Evolutionary conservation across 768 basidiomycete species (phyloP), one percentile per base, ranked within the genome.

Genomic region (Psilocybe cyanescens): DNA sequence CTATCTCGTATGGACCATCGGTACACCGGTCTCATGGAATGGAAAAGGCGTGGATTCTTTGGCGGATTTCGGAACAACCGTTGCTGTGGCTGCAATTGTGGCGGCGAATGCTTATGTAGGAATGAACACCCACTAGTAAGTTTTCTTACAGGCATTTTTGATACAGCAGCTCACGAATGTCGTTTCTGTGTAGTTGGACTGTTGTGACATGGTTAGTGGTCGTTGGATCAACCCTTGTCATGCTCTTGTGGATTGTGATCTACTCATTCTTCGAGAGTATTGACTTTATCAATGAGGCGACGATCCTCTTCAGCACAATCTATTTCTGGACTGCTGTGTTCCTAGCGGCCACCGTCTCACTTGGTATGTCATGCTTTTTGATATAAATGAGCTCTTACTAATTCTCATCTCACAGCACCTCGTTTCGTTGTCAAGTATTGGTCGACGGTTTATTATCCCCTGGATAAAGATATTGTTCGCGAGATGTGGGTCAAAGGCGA

Each of bases 101-200:
- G 79, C 92, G 3, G 96, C 95, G 3, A 98, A 97, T 71, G 80
- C 86, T 51, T 97, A 90, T 70, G 93, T 99, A 64, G 95, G 95
- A 16, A 72, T 97, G 64, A 96, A 92, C 72, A 95, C 89, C 14
- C 79, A 90, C 65, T 97, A 97, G 89, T 97, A 71, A 80, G 94
- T 86, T 24, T 49, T 57, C 33, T 31, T 17, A 29, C 33, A 30
- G 19, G 47, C 46, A 62, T 46, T 60, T 65, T 51, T 57, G n/a
- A 28, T 31, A 48, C 28, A 37, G 39, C 31, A 47, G n/a, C 49
- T 57, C 61, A 62, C 61, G 17, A 53, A 28, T 14, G 19, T 54
- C 19, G 17, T 39, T 47, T 3, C 56, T 61, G 53, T 37, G 49
- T 68, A 89, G 92, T 68, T 94, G 92, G 89, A 92, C 91, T 3